Percentiles rank a stretch among this genome's conserved stretches.
These are phyloP conservation scores for Argentina anserina DNA, from an alignment of 306 rosid species.

Conservation along the genomic window DNA sequence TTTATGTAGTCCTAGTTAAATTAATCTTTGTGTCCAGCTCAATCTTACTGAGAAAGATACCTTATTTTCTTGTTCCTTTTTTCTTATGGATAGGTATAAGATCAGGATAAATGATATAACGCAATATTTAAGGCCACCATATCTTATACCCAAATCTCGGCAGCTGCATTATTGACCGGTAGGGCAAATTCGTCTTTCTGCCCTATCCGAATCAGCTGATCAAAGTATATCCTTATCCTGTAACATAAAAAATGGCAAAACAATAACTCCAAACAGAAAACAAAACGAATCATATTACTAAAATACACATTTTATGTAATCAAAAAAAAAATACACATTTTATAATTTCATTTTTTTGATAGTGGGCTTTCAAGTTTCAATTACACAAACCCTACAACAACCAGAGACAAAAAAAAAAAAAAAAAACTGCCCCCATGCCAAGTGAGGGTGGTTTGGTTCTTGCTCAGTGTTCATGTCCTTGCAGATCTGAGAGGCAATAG, in stretches of 20 bases:
- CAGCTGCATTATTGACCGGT: background rate
- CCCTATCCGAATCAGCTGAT: background rate
- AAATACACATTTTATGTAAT: conserved; percentile 8
- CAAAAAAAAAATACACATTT: conserved; percentile 7
- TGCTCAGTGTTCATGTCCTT: conserved; percentile 41
- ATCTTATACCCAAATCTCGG: background rate
- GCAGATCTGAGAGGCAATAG: conserved; percentile 81
- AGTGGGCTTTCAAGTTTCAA: conserved; percentile 25
- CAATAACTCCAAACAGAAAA: background rate
- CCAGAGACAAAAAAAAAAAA: background rate
- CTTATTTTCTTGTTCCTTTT: background rate
- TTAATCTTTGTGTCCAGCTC: conserved; percentile 10
- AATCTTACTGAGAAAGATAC: background rate
- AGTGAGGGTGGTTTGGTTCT: background rate
- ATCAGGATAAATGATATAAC: background rate
- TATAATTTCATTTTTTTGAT: background rate
- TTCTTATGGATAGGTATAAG: background rate
- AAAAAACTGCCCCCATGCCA: conserved; percentile 4
- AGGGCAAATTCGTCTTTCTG: background rate
- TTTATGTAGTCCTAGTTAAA: background rate
- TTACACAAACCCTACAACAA: conserved; percentile 1
- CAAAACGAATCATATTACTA: background rate
- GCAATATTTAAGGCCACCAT: background rate
- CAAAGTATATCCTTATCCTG: conserved; percentile 7
- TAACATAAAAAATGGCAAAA: background rate